Conservation (phyloP, 2,329 filamentous ascomycete species). For the Penicillium fuscoglaucum region DNA sequence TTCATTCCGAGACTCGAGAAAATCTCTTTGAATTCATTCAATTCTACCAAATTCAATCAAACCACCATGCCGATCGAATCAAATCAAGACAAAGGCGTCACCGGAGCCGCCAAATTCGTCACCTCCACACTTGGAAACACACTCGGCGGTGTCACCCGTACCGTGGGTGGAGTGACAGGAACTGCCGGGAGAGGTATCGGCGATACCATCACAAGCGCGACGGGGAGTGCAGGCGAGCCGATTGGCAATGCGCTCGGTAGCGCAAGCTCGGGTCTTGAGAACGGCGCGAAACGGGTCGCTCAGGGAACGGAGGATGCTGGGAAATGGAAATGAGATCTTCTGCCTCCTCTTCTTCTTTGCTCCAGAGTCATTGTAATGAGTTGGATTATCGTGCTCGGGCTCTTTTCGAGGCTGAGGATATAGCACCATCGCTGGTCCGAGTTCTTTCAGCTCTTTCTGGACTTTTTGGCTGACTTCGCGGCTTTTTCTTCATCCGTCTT, state of each 20-base stretch:
- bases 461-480: neutral
- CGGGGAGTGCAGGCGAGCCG: conserved; percentile 56
- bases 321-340: conserved; percentile 47
- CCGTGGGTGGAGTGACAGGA: conserved; percentile 55
- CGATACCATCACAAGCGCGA: conserved; percentile 56
- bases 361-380: neutral
- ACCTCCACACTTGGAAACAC: conserved; percentile 58
- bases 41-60: neutral
- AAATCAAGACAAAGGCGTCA: conserved; percentile 43
- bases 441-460: neutral
- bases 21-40: neutral
- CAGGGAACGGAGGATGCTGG: conserved; percentile 61
- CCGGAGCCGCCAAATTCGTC: conserved; percentile 56
- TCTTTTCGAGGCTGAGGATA: neutral
- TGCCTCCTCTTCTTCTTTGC: neutral
- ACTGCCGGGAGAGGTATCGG: conserved; percentile 59
- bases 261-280: conserved; percentile 56
- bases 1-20: neutral
- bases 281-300: conserved; percentile 51
- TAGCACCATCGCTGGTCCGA: neutral
- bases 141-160: conserved; percentile 55
- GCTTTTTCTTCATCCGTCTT: neutral
- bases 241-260: conserved; percentile 58
- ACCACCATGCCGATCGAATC: conserved; percentile 19
- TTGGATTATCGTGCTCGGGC: neutral